Percentiles rank a stretch among this genome's conserved stretches.
Evolutionary conservation across 306 rosid species (phyloP).

Genomic region (Vigna radiata): DNA sequence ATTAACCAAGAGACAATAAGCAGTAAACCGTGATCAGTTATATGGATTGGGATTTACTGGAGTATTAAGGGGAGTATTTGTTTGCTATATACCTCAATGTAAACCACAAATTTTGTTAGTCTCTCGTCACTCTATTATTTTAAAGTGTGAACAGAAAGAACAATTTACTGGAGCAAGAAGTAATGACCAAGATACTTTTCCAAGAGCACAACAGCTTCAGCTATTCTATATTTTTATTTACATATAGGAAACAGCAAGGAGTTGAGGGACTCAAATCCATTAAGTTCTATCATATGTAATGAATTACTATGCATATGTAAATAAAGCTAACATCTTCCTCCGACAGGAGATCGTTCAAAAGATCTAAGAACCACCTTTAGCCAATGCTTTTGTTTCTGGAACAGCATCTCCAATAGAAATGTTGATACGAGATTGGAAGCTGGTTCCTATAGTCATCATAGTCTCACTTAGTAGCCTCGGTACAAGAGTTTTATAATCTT

Average conservation of each 20-base stretch:
- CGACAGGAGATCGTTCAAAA: conserved; percentile 17
- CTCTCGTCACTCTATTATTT: conserved; percentile 1
- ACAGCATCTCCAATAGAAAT: conserved; percentile 83
- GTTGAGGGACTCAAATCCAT: conserved; percentile 24
- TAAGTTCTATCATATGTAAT: not conserved
- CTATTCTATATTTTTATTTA: conserved; percentile 26
- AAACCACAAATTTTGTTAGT: not conserved
- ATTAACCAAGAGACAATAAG: conserved; percentile 18
- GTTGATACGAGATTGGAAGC: conserved; percentile 89
- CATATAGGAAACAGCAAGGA: conserved; percentile 24
- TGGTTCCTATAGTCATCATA: conserved; percentile 75
- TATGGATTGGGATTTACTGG: not conserved
- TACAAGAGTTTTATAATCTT: conserved; percentile 81
- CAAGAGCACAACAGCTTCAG: conserved; percentile 22
- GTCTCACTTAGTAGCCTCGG: conserved; percentile 89
- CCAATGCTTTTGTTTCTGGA: conserved; percentile 94
- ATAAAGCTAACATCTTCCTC: conserved; percentile 27
- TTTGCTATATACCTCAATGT: conserved; percentile 6
- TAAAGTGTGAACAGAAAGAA: conserved; percentile 18
- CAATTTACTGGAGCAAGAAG: conserved; percentile 31
- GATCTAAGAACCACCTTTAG: conserved; percentile 71
- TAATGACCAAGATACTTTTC: conserved; percentile 31
- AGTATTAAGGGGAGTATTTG: not conserved
- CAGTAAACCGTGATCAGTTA: not conserved
- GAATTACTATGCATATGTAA: not conserved